phyloP scores from a whole-genome alignment of 495 filamentous ascomycete genomes.

The Trichoderma parareesei region DNA sequence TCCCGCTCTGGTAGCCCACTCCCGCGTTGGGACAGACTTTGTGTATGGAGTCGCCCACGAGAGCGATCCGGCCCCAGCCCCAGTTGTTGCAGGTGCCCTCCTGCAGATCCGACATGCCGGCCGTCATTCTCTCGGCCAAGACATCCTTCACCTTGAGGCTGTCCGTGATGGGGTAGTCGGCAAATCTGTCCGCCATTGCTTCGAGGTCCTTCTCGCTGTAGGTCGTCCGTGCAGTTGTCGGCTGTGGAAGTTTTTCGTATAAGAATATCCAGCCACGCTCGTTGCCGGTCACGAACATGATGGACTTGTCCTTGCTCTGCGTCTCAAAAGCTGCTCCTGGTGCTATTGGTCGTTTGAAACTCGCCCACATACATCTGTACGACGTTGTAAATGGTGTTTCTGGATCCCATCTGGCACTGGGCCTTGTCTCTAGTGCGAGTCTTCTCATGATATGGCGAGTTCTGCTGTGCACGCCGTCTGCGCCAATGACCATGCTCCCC shows the following conservation, averaged over 20 bases:
- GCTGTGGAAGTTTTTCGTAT: constrained; percentile 23
- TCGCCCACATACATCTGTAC: constrained; percentile 10
- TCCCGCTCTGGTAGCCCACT: constrained; percentile 25
- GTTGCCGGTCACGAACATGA: constrained; percentile 18
- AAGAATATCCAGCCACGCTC: constrained; percentile 30
- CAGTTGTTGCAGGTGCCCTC: constrained; percentile 31
- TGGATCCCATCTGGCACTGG: constrained; percentile 18
- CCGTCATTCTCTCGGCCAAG: constrained; percentile 18
- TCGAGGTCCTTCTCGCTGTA: constrained; percentile 27
- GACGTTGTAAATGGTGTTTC: constrained; percentile 18
- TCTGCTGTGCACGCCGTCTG: constrained; percentile 40
- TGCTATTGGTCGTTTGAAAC: background rate
- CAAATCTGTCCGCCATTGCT: constrained; percentile 20
- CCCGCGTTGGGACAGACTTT: constrained; percentile 31
- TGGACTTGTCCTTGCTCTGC: constrained; percentile 10
- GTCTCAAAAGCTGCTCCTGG: background rate
- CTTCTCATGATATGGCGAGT: constrained; percentile 22
- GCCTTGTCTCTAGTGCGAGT: constrained; percentile 14
- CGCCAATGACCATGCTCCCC: constrained; percentile 40
- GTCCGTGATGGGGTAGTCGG: constrained; percentile 17
- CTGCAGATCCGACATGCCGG: constrained; percentile 23
- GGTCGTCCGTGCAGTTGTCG: constrained; percentile 17
- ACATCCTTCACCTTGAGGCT: constrained; percentile 27
- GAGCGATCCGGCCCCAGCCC: constrained; percentile 26
- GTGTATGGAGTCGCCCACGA: constrained; percentile 35